phyloP scores from a whole-genome alignment of 2,329 filamentous ascomycete genomes.

The Claviceps citrina region DNA sequence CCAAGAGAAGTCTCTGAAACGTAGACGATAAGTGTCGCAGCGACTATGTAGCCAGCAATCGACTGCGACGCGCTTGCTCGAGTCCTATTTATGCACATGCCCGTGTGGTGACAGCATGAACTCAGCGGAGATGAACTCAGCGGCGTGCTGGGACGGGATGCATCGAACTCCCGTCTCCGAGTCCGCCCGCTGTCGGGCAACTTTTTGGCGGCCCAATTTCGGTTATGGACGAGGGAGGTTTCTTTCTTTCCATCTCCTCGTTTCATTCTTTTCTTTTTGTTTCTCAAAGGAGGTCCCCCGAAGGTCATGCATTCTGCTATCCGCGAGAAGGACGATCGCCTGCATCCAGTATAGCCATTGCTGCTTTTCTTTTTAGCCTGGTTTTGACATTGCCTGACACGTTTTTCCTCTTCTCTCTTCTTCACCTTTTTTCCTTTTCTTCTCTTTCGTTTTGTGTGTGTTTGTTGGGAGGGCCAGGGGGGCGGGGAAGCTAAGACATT shows the following conservation, averaged over 20 bases:
- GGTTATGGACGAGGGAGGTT: not conserved
- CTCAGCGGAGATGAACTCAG: too few relatives aligned
- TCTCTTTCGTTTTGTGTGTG: too few relatives aligned
- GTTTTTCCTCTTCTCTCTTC: too few relatives aligned
- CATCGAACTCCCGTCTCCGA: not conserved
- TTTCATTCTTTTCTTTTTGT: not conserved
- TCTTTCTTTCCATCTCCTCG: not conserved
- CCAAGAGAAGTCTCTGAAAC: not conserved
- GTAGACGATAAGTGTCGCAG: not conserved
- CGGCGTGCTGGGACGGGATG: too few relatives aligned
- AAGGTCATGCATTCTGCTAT: not conserved
- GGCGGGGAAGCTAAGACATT: too few relatives aligned
- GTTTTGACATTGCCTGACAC: too few relatives aligned
- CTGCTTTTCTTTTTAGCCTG: not conserved
- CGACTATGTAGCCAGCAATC: too few relatives aligned
- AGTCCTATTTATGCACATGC: too few relatives aligned
- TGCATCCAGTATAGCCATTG: not conserved
- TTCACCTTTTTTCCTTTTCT: too few relatives aligned
- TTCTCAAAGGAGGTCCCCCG: too few relatives aligned
- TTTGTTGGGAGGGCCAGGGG: too few relatives aligned
- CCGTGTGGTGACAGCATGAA: not conserved
- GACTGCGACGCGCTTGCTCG: too few relatives aligned
- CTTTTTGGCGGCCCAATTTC: not conserved
- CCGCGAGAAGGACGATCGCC: not conserved
- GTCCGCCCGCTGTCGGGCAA: not conserved